Conservation (phyloP, 805 yeast genomes). For the Hanseniaspora taiwanica region DNA sequence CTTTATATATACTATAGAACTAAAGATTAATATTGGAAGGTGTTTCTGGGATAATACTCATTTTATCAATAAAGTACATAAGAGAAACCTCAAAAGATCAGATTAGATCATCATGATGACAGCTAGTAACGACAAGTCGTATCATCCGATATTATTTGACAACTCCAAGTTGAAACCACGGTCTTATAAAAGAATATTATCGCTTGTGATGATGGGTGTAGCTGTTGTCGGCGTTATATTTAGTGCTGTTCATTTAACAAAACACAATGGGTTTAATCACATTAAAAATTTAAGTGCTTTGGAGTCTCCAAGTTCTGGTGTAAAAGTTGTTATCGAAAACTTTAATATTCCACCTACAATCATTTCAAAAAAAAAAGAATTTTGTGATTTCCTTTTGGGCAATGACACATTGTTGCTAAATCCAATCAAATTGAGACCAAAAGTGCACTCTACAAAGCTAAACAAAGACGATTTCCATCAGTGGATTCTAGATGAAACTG, state of each 20-base stretch:
- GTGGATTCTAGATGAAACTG: conserved; percentile 34
- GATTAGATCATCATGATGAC: background rate
- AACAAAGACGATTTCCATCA: conserved; percentile 20
- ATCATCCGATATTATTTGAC: too few species aligned
- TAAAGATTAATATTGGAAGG: too few species aligned
- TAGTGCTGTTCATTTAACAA: too few species aligned
- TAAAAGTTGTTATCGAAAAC: background rate
- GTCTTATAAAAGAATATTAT: too few species aligned
- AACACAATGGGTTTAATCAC: too few species aligned
- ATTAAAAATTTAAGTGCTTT: too few species aligned
- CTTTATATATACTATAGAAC: too few species aligned
- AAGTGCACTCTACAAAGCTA: conserved; percentile 1
- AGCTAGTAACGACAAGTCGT: background rate
- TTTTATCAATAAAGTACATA: background rate
- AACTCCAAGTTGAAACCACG: too few species aligned
- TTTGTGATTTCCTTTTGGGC: background rate
- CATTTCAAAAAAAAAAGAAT: background rate
- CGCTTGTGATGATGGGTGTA: too few species aligned
- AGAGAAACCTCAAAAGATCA: background rate
- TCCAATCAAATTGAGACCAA: conserved; percentile 1
- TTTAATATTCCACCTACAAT: background rate
- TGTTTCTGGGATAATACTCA: too few species aligned
- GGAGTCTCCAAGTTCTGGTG: background rate
- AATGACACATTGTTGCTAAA: background rate
- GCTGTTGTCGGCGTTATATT: too few species aligned